Evolutionary conservation across 257 asterid genomes (phyloP).

Genomic region (Sherardia arvensis): DNA sequence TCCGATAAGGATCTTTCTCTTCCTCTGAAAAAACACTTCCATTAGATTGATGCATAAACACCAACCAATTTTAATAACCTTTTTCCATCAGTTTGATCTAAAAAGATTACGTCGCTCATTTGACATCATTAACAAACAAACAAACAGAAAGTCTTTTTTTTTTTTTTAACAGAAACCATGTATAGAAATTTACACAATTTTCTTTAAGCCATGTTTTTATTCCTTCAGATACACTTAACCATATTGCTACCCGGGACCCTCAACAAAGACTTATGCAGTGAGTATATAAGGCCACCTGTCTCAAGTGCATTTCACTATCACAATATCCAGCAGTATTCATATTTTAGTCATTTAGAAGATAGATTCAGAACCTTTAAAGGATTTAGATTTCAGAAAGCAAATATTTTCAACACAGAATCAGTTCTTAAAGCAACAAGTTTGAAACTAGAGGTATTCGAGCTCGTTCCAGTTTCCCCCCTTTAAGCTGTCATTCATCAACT

Average conservation of each 20-base stretch:
- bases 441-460: constrained; percentile 26
- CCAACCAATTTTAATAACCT: no score
- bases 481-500: constrained; percentile 13
- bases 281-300: background rate
- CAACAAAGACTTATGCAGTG: background rate
- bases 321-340: background rate
- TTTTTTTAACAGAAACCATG: no score
- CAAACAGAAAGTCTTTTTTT: no score
- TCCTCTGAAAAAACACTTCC: constrained; percentile 55
- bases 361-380: constrained; percentile 3
- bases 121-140: background rate
- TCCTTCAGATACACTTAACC: background rate
- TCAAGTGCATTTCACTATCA: background rate
- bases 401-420: constrained; percentile 19
- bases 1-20: constrained; percentile 66
- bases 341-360: background rate
- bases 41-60: constrained; percentile 18
- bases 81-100: background rate
- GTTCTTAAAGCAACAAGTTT: constrained; percentile 25
- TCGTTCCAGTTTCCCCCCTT: constrained; percentile 17
- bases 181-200: no score
- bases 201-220: background rate
- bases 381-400: background rate
- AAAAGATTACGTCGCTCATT: background rate
- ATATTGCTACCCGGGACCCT: constrained; percentile 3